Percentiles rank a stretch among this genome's conserved stretches.
Conservation (phyloP, 345 rosid genomes). For the Gossypium australe region DNA sequence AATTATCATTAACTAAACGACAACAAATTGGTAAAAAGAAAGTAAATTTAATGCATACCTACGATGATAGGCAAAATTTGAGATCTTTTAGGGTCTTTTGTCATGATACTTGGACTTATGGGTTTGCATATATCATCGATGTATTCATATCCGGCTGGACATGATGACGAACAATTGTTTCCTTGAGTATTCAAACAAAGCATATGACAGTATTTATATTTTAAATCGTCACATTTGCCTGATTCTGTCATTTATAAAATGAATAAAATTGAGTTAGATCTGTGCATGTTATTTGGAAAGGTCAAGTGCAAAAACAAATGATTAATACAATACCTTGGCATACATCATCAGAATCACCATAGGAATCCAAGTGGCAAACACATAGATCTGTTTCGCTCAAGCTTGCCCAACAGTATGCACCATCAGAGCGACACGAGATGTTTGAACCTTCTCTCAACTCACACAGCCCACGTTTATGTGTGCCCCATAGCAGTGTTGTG, state of each 20-base stretch:
- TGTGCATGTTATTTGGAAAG: too few species aligned
- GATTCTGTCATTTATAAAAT: not conserved
- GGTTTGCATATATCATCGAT: not conserved
- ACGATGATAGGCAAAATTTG: not conserved
- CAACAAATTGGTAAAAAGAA: not conserved
- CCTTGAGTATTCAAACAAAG: not conserved
- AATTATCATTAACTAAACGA: not conserved
- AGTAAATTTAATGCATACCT: not conserved
- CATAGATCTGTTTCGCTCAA: not conserved
- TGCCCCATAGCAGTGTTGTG: not conserved
- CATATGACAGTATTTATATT: not conserved
- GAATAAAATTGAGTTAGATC: not conserved
- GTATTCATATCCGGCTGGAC: not conserved
- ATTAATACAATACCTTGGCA: not conserved
- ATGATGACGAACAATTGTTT: not conserved
- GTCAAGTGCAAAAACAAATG: too few species aligned
- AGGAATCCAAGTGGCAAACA: not conserved
- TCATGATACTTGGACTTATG: not conserved
- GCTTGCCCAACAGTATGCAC: not conserved
- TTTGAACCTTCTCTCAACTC: not conserved
- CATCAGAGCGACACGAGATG: not conserved
- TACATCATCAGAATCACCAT: not conserved
- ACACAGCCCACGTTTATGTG: not conserved
- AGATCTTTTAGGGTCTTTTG: not conserved
- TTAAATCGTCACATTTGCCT: not conserved